Conservation (phyloP, 148 eudicot genomes). For the Nyssa sinensis region DNA sequence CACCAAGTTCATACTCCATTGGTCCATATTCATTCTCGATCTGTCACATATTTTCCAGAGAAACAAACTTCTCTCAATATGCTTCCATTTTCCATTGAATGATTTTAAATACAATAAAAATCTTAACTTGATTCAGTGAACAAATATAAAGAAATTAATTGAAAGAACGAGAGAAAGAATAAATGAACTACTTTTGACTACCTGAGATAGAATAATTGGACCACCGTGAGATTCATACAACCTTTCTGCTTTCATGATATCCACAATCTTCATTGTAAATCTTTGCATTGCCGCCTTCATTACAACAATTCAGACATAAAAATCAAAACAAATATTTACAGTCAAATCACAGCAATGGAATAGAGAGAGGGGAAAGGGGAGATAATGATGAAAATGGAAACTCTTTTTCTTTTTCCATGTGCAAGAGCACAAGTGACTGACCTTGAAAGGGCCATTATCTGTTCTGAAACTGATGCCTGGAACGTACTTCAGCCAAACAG, state of each 20-base stretch:
- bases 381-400: neutral
- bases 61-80: neutral
- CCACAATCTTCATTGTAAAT: slow-evolving; percentile 76
- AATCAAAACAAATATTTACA: slow-evolving; percentile 1
- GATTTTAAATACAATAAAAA: neutral
- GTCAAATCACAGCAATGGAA: neutral
- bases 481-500: slow-evolving; percentile 87
- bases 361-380: neutral
- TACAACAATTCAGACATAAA: neutral
- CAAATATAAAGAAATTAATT: neutral
- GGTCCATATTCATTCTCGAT: slow-evolving; percentile 94
- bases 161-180: neutral
- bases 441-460: slow-evolving; percentile 87
- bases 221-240: slow-evolving; percentile 84
- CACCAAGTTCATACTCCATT: slow-evolving; percentile 64
- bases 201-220: slow-evolving; percentile 88
- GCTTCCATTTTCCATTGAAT: too few species aligned
- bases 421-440: slow-evolving; percentile 15
- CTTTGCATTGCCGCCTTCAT: slow-evolving; percentile 74
- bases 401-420: too few species aligned
- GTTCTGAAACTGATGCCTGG: slow-evolving; percentile 86
- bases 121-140: neutral
- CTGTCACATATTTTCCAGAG: slow-evolving; percentile 28
- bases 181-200: slow-evolving; percentile 16
- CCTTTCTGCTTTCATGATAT: slow-evolving; percentile 77